Evolutionary conservation across 2,329 filamentous ascomycete genomes (phyloP).

Genomic region (Escovopsis sp.): DNA sequence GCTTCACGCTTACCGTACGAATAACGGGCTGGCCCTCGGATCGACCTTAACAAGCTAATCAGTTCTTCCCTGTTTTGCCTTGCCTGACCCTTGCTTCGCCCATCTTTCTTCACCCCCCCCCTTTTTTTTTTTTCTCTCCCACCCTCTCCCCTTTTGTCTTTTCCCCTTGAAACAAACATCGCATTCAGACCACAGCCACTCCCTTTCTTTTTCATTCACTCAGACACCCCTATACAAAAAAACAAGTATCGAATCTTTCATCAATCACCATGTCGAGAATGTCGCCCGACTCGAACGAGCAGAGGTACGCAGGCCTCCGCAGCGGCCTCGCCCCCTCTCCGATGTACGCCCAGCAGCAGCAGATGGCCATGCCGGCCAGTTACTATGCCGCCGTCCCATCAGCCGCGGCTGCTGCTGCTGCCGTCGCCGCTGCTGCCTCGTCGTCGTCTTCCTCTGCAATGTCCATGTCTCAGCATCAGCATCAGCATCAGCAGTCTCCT

Average conservation of each 20-base stretch:
- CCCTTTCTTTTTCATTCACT: conserved; percentile 3
- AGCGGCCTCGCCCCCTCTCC: conserved; percentile 27
- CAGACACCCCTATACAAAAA: background rate
- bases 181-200: background rate
- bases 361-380: conserved; percentile 22
- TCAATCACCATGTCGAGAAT: conserved; percentile 30
- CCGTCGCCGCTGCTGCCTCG: background rate
- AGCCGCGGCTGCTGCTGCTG: background rate
- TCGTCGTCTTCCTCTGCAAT: conserved; percentile 1
- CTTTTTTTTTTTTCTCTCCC: no score
- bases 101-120: no score
- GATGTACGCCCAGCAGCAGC: conserved; percentile 25
- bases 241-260: conserved; percentile 1
- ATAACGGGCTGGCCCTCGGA: conserved; percentile 6
- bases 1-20: conserved; percentile 4
- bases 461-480: conserved; percentile 4
- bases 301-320: conserved; percentile 22
- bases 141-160: no score
- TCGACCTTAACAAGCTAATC: conserved; percentile 3
- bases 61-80: background rate
- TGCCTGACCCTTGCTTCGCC: background rate
- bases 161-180: no score
- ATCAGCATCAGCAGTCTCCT: conserved; percentile 6
- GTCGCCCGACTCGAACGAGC: conserved; percentile 23
- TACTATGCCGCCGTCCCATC: conserved; percentile 19